Evolutionary conservation across 2,329 filamentous ascomycete genomes (phyloP), one percentile per base, ranked within the genome.

Genomic region (Pyrenophora tritici-repentis): DNA sequence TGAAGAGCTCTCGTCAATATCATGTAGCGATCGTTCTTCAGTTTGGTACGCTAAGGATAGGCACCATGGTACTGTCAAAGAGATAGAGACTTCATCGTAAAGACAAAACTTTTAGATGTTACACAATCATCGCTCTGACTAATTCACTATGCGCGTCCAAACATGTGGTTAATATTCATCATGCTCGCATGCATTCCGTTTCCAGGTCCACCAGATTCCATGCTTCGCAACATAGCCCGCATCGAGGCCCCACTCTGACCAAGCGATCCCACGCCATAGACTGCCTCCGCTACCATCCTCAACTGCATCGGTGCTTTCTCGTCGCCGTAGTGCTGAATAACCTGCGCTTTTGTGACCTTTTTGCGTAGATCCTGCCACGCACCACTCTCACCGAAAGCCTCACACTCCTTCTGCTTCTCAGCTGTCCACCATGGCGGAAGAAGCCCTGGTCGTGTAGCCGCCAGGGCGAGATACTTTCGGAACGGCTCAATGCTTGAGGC

Each of bases 361-460:
- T 24, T 52, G 17, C 47, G 43, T 31, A 66, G n/a, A 20, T 49
- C 49, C 31, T 58, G 62, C 56, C 56, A 70, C 9, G 50, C 40
- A 2, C 42, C 50, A 12, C 49, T 52, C 47, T 55, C 46, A 2
- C 58, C 58, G 29, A 64, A 58, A 4, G 14, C 42, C 34, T 58
- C 62, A 34, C 65, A 70, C 35, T 61, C 59, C 18, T 42, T 46
- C n/a, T 37, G 14, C 38, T 63, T 68, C 18, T 54, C 56, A 2
- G 18, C 13, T 10, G 37, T 57, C 64, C 64, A 70, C 62, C 66
- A 68, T 2, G 53, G 13, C 7, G 66, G 68, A 8, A 70, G 56
- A 1, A 68, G 35, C 6, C 37, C 31, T 4, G 18, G 4, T 14
- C 31, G 24, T 5, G 41, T 36, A 14, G 50, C 39, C 13, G 48